Evolutionary conservation across 805 yeast genomes (phyloP), one percentile per base, ranked within the genome.

Genomic region (Lipomyces japonicus): DNA sequence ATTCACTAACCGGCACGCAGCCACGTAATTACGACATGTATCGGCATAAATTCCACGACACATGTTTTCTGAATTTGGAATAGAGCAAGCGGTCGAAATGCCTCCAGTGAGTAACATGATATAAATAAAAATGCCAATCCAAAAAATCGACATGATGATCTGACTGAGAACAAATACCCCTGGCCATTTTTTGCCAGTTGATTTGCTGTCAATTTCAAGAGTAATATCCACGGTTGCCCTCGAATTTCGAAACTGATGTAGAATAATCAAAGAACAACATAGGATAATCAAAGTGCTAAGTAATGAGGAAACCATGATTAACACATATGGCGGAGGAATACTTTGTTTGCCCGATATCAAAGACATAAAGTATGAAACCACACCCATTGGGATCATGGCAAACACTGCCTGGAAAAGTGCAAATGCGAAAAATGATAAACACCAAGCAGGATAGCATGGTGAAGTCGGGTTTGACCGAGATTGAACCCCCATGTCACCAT

Each of bases 31-130:
- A 2, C 39, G 7, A 36, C 52, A 52, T 9, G 39, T 22, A 12
- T 38, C 51, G 28, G n/a, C 12, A 23, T 41, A 41, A 9, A 40
- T 26, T 2, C 44, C 51, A 1, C 18, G 21, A 40, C 55, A 47
- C 12, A 42, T 23, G 5, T 23, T n/a, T 18, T 34, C 46, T 10
- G 46, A 42, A 34, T 48, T 26, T 25, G 44, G 53, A 19, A 52
- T 44, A 9, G 50, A 28, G 36, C 56, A 52, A 23, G 43, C 14
- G 2, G 56, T 48, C 37, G 56, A 52, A 21, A 52, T 42, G 4
- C 56, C 56, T 22, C 56, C 56, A 12, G 56, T 40, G 10, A 48
- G 9, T 14, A 42, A 12, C 56, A 52, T 52, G 22, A 52, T 39
- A 28, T 52, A 52, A 14, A 52, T 34, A 28, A 52, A 52, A 12